These are phyloP conservation scores for Penium margaritaceum DNA, from an alignment of 139 green algal species.

Conservation along the genomic window DNA sequence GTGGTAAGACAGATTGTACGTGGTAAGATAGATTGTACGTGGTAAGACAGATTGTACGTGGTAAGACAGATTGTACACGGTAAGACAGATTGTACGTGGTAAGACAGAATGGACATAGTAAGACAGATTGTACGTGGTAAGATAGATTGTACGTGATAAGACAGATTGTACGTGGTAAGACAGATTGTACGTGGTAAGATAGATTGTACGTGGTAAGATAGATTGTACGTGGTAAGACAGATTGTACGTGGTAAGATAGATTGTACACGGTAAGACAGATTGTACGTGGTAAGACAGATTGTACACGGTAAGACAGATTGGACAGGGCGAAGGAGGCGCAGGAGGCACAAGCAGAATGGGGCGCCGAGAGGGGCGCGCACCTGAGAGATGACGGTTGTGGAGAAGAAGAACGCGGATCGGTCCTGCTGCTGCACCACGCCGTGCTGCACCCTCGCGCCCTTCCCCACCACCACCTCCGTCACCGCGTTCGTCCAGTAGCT, in stretches of 20 bases:
- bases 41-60: too few relatives aligned
- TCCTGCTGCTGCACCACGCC: conserved; percentile 38
- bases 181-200: too few relatives aligned
- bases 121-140: too few relatives aligned
- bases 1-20: too few relatives aligned
- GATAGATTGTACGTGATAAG: too few relatives aligned
- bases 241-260: background rate
- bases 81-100: too few relatives aligned
- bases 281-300: background rate
- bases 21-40: too few relatives aligned
- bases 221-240: too few relatives aligned
- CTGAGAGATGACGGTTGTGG: conserved; percentile 32
- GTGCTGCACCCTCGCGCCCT: conserved; percentile 22
- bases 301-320: background rate
- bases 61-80: too few relatives aligned
- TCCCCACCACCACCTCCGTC: conserved; percentile 32
- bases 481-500: conserved; percentile 30
- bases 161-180: too few relatives aligned
- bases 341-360: background rate
- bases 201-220: too few relatives aligned
- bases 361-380: background rate
- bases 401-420: conserved; percentile 27
- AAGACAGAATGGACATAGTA: too few relatives aligned
- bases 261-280: background rate
- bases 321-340: background rate